These are phyloP conservation scores for Trichoderma sp. DNA, from an alignment of 2,329 filamentous ascomycete species.

Conservation along the genomic window DNA sequence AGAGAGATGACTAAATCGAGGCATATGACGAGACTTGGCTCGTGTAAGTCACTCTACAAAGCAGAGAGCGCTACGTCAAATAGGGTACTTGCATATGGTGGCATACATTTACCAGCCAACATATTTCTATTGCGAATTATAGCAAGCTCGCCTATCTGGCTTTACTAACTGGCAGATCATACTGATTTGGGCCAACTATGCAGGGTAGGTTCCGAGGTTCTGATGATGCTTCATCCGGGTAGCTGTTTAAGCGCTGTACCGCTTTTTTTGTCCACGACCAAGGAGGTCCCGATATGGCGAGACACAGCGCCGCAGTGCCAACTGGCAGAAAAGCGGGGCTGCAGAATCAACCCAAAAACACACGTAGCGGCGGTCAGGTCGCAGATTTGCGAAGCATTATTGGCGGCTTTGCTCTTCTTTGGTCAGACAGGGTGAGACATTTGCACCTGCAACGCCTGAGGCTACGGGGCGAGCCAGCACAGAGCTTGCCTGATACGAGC, in stretches of 20 bases:
- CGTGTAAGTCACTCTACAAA: not conserved
- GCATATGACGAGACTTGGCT: not conserved
- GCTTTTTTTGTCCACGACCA: constrained; percentile 14
- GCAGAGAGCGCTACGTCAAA: not conserved
- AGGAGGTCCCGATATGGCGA: constrained; percentile 1
- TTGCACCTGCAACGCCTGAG: constrained; percentile 2
- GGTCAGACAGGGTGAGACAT: constrained; percentile 17
- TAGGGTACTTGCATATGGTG: too few relatives aligned
- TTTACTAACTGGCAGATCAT: not conserved
- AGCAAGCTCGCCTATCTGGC: not conserved
- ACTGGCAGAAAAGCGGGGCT: constrained; percentile 26
- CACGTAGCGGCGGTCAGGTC: constrained; percentile 20
- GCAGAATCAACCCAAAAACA: not conserved
- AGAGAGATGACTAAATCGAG: not conserved
- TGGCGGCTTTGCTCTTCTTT: not conserved
- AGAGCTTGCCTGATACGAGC: not conserved
- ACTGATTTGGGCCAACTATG: not conserved
- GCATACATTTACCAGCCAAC: not conserved
- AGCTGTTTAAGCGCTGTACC: not conserved
- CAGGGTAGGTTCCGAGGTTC: not conserved
- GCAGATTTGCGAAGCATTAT: constrained; percentile 1
- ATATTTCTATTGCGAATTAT: not conserved
- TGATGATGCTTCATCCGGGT: not conserved
- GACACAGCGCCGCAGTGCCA: constrained; percentile 21
- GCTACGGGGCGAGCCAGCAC: not conserved